A percentile compares a stretch with the other conserved stretches of the same genome.
phyloP scores from a whole-genome alignment of 2,329 filamentous ascomycete species.

The Blastomyces silverae region DNA sequence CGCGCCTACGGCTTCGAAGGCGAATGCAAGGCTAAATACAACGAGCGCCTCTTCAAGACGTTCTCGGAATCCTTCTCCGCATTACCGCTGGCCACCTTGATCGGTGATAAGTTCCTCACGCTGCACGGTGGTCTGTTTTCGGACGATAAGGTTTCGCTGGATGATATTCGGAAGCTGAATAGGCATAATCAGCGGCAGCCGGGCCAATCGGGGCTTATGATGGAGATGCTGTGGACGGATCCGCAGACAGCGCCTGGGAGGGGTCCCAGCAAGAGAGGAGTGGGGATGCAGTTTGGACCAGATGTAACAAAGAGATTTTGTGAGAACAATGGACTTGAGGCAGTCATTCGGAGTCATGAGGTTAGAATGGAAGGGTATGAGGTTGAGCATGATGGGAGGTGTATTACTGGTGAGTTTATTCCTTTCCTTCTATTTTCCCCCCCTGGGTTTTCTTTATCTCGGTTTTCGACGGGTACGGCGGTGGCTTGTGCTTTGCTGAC shows the following conservation, averaged over 20 bases:
- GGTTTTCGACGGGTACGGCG: background rate
- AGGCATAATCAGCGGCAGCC: constrained; percentile 86
- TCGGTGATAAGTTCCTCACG: constrained; percentile 84
- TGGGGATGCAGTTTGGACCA: constrained; percentile 92
- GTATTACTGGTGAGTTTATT: constrained; percentile 68
- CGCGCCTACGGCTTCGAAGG: constrained; percentile 96
- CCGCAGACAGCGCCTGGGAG: constrained; percentile 79
- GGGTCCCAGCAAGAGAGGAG: constrained; percentile 91
- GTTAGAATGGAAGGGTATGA: constrained; percentile 99
- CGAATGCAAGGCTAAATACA: constrained; percentile 97
- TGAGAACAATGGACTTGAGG: constrained; percentile 88
- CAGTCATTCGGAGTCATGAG: constrained; percentile 94
- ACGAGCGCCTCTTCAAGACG: constrained; percentile 88
- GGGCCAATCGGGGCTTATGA: constrained; percentile 92
- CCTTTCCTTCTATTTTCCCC: background rate
- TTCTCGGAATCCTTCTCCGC: constrained; percentile 98
- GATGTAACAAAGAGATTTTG: constrained; percentile 96
- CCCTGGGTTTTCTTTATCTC: background rate
- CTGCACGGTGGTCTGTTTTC: constrained; percentile 95
- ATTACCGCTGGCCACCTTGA: constrained; percentile 80
- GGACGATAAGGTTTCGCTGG: constrained; percentile 79
- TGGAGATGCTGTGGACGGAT: constrained; percentile 99
- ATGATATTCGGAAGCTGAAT: constrained; percentile 90
- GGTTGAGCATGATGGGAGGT: constrained; percentile 89
- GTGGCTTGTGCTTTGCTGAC: background rate